Percentiles rank a stretch among this genome's conserved stretches.
phyloP scores from a whole-genome alignment of 2,329 filamentous ascomycete genomes.

The Ophiosphaerella korrae region DNA sequence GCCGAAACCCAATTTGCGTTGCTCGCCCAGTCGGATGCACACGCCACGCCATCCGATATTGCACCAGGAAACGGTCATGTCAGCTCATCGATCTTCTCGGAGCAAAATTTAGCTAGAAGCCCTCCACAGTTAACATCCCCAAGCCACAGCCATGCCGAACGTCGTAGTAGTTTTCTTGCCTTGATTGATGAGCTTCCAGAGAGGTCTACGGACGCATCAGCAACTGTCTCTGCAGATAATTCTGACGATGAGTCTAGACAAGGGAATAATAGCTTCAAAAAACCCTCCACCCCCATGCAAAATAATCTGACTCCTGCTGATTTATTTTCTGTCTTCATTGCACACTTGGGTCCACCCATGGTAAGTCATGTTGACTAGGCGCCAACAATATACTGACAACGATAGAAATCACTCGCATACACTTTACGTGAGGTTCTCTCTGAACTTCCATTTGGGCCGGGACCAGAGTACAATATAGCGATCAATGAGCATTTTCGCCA shows the following conservation, averaged over 20 bases:
- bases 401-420: slow-evolving; percentile 82
- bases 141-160: slow-evolving; percentile 36
- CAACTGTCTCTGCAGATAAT: slow-evolving; percentile 26
- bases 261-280: slow-evolving; percentile 16
- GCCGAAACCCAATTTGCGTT: slow-evolving; percentile 87
- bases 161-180: slow-evolving; percentile 45
- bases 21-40: slow-evolving; percentile 64
- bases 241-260: slow-evolving; percentile 38
- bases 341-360: slow-evolving; percentile 88
- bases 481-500: slow-evolving; percentile 80
- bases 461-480: slow-evolving; percentile 69
- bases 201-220: slow-evolving; percentile 36
- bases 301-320: slow-evolving; percentile 67
- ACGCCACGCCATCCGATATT: slow-evolving; percentile 16
- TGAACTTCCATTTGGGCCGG: slow-evolving; percentile 79
- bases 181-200: slow-evolving; percentile 51
- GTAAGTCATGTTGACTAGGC: slow-evolving; percentile 37
- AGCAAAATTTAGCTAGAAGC: slow-evolving; percentile 25
- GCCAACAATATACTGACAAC: slow-evolving; percentile 23
- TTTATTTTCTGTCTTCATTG: slow-evolving; percentile 91
- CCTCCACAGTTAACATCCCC: slow-evolving; percentile 36
- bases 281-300: slow-evolving; percentile 32
- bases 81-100: slow-evolving; percentile 32
- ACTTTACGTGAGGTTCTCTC: slow-evolving; percentile 88
- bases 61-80: slow-evolving; percentile 24